Evolutionary conservation across 305 asterid species (phyloP).

Genomic region (Fraxinus albicans): DNA sequence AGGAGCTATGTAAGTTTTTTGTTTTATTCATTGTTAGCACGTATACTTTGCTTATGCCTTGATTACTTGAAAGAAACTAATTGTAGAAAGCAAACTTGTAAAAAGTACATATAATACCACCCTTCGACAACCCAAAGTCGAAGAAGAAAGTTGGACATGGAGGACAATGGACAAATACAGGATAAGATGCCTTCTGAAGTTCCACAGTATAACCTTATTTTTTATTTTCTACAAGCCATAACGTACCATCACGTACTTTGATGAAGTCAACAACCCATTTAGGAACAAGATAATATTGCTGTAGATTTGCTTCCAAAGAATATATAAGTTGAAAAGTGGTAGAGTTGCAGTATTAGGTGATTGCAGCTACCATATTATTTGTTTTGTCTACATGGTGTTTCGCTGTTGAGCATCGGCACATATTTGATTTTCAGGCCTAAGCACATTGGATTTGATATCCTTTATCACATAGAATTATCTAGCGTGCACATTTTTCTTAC

Average conservation of each 20-base stretch:
- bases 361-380: not conserved
- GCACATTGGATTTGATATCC: constrained; percentile 2
- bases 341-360: constrained; percentile 17
- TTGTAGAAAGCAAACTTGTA: constrained; percentile 16
- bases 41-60: constrained; percentile 15
- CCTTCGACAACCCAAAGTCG: not conserved
- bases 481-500: constrained; percentile 7
- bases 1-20: constrained; percentile 71
- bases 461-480: constrained; percentile 1
- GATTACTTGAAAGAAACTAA: constrained; percentile 2
- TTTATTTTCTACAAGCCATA: constrained; percentile 10
- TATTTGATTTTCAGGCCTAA: not conserved
- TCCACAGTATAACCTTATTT: not conserved
- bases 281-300: constrained; percentile 5
- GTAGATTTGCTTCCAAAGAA: constrained; percentile 14
- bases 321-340: constrained; percentile 11
- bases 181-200: not conserved
- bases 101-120: not conserved
- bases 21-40: not conserved
- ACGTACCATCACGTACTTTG: not conserved
- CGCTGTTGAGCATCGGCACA: not conserved
- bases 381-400: constrained; percentile 9
- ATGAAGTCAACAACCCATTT: constrained; percentile 8
- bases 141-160: constrained; percentile 10
- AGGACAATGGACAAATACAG: constrained; percentile 12